Conservation (phyloP, 2,329 filamentous ascomycete species). For the Cladosporium sp. region DNA sequence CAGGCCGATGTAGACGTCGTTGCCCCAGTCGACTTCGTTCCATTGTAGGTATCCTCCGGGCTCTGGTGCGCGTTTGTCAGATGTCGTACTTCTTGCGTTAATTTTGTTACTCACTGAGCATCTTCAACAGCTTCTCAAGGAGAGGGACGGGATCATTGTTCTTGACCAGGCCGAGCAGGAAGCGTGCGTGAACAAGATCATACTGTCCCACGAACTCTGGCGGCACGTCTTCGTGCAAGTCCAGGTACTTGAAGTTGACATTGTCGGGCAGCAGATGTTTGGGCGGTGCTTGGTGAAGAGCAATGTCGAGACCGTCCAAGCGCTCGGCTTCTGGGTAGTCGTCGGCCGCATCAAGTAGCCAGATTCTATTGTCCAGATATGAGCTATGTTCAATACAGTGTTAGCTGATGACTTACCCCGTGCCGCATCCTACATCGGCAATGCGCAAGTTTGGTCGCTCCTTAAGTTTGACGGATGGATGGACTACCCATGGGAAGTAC, state of each 20-base stretch:
- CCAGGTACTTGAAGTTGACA: constrained; percentile 7
- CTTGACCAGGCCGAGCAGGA: constrained; percentile 9
- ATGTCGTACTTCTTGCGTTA: background rate
- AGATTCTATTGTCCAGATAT: background rate
- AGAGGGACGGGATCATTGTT: constrained; percentile 11
- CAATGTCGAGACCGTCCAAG: constrained; percentile 12
- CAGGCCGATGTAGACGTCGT: constrained; percentile 8
- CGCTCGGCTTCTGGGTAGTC: constrained; percentile 7
- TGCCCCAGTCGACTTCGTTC: constrained; percentile 13
- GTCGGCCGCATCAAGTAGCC: constrained; percentile 9
- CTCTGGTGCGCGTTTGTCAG: background rate
- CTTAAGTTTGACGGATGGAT: constrained; percentile 3
- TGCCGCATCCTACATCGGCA: constrained; percentile 8
- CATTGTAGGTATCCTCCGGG: constrained; percentile 14
- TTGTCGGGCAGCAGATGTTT: constrained; percentile 12
- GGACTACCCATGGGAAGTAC: constrained; percentile 10
- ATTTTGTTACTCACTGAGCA: constrained; percentile 1
- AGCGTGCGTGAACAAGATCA: constrained; percentile 11
- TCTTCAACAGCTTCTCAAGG: background rate
- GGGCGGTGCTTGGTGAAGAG: constrained; percentile 7
- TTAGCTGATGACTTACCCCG: background rate
- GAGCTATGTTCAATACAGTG: background rate
- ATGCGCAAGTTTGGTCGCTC: constrained; percentile 1
- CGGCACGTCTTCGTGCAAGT: constrained; percentile 11
- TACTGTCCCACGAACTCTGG: constrained; percentile 4